Evolutionary conservation across 148 eudicot genomes (phyloP).

Genomic region (Vaccinium macrocarpon): DNA sequence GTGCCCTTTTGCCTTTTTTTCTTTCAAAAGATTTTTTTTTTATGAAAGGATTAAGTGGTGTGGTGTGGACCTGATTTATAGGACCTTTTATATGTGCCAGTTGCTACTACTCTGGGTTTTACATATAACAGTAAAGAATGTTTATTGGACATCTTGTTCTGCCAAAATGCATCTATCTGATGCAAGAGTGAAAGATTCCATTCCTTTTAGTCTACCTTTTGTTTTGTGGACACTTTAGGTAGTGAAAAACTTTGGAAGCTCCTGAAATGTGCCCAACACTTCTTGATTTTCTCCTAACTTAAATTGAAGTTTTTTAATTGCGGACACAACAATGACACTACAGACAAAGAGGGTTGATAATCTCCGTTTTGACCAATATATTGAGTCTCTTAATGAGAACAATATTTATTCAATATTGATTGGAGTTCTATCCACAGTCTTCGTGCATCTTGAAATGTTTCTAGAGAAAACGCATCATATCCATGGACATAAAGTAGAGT

Average conservation of each 20-base stretch:
- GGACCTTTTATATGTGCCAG: background rate
- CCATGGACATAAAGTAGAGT: too few relatives aligned
- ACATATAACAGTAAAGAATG: background rate
- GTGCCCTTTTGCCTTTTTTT: background rate
- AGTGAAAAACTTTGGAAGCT: background rate
- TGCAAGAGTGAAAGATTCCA: too few relatives aligned
- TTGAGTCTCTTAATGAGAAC: too few relatives aligned
- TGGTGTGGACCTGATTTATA: background rate
- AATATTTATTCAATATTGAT: too few relatives aligned
- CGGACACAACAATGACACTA: background rate
- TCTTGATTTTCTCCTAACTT: background rate
- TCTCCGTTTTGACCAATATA: too few relatives aligned
- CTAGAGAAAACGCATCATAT: too few relatives aligned
- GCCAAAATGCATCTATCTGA: too few relatives aligned
- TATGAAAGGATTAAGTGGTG: background rate
- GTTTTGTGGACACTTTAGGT: too few relatives aligned
- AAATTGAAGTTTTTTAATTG: background rate
- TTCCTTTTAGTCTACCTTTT: too few relatives aligned
- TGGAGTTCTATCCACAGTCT: too few relatives aligned
- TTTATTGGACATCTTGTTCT: background rate
- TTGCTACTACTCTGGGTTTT: background rate
- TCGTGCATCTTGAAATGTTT: too few relatives aligned
- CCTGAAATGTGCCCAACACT: background rate
- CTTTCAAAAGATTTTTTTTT: background rate
- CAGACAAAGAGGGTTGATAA: too few relatives aligned